A percentile compares a stretch with the other conserved stretches of the same genome.
Evolutionary conservation across 2,329 filamentous ascomycete species (phyloP).

Genomic region (Capronia americana): DNA sequence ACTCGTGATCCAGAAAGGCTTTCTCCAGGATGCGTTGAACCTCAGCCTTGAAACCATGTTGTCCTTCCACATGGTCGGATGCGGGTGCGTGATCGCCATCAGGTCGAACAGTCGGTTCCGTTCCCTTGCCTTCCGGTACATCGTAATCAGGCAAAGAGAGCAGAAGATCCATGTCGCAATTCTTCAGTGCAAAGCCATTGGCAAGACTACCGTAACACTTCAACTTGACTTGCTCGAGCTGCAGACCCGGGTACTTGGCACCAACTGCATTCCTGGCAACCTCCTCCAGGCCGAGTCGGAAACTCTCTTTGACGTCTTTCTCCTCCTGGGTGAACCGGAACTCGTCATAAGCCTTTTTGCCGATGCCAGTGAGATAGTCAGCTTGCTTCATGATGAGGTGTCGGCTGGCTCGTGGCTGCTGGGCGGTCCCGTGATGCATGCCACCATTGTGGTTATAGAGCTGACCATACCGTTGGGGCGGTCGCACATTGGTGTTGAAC

Average conservation of each 20-base stretch:
- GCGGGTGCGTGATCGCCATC: background rate
- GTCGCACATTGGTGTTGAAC: slow-evolving; percentile 21
- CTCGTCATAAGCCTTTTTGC: slow-evolving; percentile 19
- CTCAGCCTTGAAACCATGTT: slow-evolving; percentile 30
- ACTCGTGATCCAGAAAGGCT: slow-evolving; percentile 71
- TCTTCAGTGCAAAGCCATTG: slow-evolving; percentile 84
- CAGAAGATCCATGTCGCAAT: slow-evolving; percentile 90
- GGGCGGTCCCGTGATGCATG: slow-evolving; percentile 18
- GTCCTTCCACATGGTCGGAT: slow-evolving; percentile 12
- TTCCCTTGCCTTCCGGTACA: background rate
- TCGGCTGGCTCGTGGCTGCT: slow-evolving; percentile 31
- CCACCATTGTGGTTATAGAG: slow-evolving; percentile 31
- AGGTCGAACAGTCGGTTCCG: background rate
- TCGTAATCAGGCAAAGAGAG: slow-evolving; percentile 66
- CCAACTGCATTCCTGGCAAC: slow-evolving; percentile 62
- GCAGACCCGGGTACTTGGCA: slow-evolving; percentile 56
- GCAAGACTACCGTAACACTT: slow-evolving; percentile 82
- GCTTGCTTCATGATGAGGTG: slow-evolving; percentile 36
- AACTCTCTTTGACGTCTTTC: slow-evolving; percentile 72
- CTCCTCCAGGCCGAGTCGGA: slow-evolving; percentile 68
- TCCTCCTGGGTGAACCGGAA: slow-evolving; percentile 53
- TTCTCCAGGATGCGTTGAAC: slow-evolving; percentile 75
- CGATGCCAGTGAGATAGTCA: slow-evolving; percentile 37
- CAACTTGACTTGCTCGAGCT: slow-evolving; percentile 66
- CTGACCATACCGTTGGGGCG: slow-evolving; percentile 13